Evolutionary conservation across 202 grass and related monocot genomes (phyloP).

Genomic region (Schoenoplectus tabernaemontani): DNA sequence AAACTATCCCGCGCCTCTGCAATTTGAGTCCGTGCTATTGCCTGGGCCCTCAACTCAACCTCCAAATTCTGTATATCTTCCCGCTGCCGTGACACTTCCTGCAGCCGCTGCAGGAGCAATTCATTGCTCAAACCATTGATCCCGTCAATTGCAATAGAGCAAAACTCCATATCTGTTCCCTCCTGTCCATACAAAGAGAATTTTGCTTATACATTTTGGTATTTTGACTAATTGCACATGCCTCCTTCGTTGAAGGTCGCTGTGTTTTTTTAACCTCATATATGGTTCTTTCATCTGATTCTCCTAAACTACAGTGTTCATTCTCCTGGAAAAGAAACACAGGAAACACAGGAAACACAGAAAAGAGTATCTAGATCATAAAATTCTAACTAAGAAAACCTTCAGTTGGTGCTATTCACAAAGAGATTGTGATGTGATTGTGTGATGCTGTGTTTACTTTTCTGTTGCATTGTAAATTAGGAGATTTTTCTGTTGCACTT

Average conservation of each 20-base stretch:
- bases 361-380: neutral
- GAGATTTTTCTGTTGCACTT: too few species aligned
- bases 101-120: slow-evolving; percentile 65
- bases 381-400: neutral
- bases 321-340: slow-evolving; percentile 28
- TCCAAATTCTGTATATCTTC: slow-evolving; percentile 74
- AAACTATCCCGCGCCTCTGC: slow-evolving; percentile 45
- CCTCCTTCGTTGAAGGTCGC: neutral
- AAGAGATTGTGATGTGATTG: neutral
- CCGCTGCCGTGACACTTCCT: slow-evolving; percentile 44
- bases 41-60: slow-evolving; percentile 59
- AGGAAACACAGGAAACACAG: slow-evolving; percentile 8
- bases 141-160: slow-evolving; percentile 63
- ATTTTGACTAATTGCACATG: neutral
- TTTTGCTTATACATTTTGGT: neutral
- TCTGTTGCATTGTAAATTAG: too few species aligned
- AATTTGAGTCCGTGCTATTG: slow-evolving; percentile 49
- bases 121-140: slow-evolving; percentile 56
- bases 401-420: neutral
- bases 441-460: too few species aligned
- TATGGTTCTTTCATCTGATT: slow-evolving; percentile 54
- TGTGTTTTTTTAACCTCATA: slow-evolving; percentile 48
- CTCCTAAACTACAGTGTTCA: slow-evolving; percentile 39
- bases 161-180: slow-evolving; percentile 42
- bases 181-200: slow-evolving; percentile 39